Evolutionary conservation across 2,329 filamentous ascomycete genomes (phyloP).

Genomic region (Ciborinia camelliae): DNA sequence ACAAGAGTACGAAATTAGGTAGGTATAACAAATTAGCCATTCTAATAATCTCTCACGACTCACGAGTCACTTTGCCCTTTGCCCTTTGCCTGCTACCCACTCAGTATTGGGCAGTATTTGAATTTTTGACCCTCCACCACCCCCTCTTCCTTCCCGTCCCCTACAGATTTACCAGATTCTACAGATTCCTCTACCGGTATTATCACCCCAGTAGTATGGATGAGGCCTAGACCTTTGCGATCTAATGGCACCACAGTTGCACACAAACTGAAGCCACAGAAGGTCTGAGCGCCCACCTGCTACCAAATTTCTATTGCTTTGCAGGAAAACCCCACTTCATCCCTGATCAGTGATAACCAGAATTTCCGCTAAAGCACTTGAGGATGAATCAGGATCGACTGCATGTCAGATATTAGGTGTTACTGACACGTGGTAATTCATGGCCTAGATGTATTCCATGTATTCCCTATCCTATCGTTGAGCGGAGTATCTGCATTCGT

Average conservation of each 20-base stretch:
- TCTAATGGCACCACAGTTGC: conserved; percentile 6
- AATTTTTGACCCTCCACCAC: too few relatives aligned
- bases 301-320: background rate
- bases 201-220: background rate
- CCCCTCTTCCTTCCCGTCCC: background rate
- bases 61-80: too few relatives aligned
- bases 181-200: background rate
- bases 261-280: conserved; percentile 1
- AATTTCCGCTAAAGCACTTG: background rate
- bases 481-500: background rate
- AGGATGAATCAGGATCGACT: conserved; percentile 19
- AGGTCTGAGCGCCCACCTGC: conserved; percentile 6
- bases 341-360: conserved; percentile 4
- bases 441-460: conserved; percentile 1
- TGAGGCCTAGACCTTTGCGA: background rate
- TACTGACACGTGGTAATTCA: conserved; percentile 18
- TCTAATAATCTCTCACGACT: too few relatives aligned
- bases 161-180: background rate
- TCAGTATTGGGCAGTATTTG: background rate
- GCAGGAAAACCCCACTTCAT: background rate
- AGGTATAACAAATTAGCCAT: too few relatives aligned
- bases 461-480: too few relatives aligned
- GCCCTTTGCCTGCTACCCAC: too few relatives aligned
- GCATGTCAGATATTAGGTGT: conserved; percentile 19
- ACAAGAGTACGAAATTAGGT: background rate